Evolutionary conservation across 495 filamentous ascomycete species (phyloP), one percentile per base, ranked within the genome.

Genomic region (Cladorrhinum samala): DNA sequence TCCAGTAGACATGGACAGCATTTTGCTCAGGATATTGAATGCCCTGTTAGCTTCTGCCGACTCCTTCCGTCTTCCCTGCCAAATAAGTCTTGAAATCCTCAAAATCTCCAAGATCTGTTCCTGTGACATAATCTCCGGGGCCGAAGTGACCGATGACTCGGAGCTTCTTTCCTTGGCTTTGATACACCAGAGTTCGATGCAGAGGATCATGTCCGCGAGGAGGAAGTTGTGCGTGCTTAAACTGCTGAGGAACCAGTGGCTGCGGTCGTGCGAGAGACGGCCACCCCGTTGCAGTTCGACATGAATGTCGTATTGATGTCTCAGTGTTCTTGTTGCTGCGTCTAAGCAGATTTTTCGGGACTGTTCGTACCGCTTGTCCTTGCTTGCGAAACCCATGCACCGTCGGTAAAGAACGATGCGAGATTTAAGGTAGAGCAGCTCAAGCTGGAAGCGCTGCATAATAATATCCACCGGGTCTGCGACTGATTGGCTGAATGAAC

Each of bases 141-240:
- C 9, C 6, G 39, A 36, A 8, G 27, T 33, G 11, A 33, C 27
- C 27, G 44, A 38, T 9, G 54, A 19, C 2, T 45, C 52, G 5
- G 56, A 56, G 5, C 46, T 59, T 11, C 55, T 54, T 13, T 53
- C 49, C 44, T 53, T 51, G 33, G 58, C 56, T 19, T 53, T 61
- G 17, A 64, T 19, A 36, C 39, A 58, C 2, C 61, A 61, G 9
- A 69, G 49, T 23, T 47, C 45, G 13, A 47, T 5, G 45, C 71
- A 74, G n/a, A 74, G 54, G 19, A 74, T 64, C 60, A 70, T 72
- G 40, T 59, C 60, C 21, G 68, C 71, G 9, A 71, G 58, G 2
- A 74, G 59, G 41, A 70, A 70, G 25, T 63, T 64, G 50, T 71
- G 62, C 19, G 61, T 57, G 44, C 63, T 62, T 18, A 71, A 33